phyloP scores from a whole-genome alignment of 352 stramenopile species.

The Blastocystis hominis region DNA sequence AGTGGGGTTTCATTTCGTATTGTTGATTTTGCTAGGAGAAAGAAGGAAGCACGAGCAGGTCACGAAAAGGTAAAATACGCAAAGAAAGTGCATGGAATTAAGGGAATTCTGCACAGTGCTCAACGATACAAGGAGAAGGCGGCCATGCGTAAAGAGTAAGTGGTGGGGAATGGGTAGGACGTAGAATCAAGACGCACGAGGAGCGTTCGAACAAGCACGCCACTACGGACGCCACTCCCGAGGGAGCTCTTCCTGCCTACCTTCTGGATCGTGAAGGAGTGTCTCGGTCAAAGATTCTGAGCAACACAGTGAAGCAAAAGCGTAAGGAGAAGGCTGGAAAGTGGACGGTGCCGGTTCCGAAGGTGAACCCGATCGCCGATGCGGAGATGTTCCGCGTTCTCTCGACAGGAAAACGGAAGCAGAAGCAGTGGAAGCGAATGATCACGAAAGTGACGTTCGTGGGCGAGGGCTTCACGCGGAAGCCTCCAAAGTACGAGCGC shows the following conservation, averaged over 20 bases:
- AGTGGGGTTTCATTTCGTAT: conserved; percentile 34
- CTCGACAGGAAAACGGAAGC: conserved; percentile 84
- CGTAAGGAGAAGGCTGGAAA: conserved; percentile 99
- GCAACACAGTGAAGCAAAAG: conserved; percentile 99
- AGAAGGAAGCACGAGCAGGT: conserved; percentile 92
- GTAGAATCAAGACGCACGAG: conserved; percentile 87
- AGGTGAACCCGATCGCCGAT: conserved; percentile 95
- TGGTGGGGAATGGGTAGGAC: background rate
- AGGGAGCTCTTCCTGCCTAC: conserved; percentile 94
- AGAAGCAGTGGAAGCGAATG: conserved; percentile 82
- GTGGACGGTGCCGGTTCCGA: conserved; percentile 98
- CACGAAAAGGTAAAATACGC: conserved; percentile 92
- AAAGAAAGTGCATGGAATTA: conserved; percentile 93
- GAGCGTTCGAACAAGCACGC: conserved; percentile 94
- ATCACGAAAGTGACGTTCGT: conserved; percentile 93
- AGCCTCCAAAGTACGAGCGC: conserved; percentile 98
- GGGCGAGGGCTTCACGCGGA: conserved; percentile 96
- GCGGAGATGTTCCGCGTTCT: conserved; percentile 99
- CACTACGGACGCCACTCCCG: conserved; percentile 87
- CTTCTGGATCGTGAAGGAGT: conserved; percentile 95
- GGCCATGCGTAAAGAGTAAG: conserved; percentile 92
- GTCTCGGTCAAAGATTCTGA: conserved; percentile 93
- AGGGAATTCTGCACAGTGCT: conserved; percentile 96
- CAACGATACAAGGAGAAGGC: conserved; percentile 99
- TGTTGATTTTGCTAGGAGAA: conserved; percentile 69